Conservation (phyloP, 2,329 filamentous ascomycete genomes). For the Cercospora beticola region DNA sequence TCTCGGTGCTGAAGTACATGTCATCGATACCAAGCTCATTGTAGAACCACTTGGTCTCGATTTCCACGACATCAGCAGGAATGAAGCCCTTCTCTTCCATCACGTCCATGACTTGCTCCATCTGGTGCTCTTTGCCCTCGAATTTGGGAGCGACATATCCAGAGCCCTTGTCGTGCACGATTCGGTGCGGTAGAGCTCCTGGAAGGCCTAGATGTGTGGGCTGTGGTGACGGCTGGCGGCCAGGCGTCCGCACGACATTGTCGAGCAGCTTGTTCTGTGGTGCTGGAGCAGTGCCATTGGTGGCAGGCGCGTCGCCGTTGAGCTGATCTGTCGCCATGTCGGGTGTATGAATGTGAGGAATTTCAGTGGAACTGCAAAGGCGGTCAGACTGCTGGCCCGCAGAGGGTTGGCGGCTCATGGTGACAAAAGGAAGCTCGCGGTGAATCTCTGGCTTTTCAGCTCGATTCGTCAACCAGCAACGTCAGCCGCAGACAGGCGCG, state of each 20-base stretch:
- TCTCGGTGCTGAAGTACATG: conserved; percentile 94
- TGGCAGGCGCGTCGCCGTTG: conserved; percentile 6
- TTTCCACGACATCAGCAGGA: conserved; percentile 75
- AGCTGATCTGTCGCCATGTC: conserved; percentile 21
- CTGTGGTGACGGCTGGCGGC: conserved; percentile 77
- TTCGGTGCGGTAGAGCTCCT: conserved; percentile 49
- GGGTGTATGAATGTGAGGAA: background rate
- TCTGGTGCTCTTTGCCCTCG: conserved; percentile 87
- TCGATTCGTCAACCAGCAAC: background rate
- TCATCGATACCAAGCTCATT: conserved; percentile 96
- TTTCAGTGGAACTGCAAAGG: background rate
- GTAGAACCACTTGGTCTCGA: conserved; percentile 95
- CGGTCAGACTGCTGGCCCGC: background rate
- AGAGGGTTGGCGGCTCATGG: background rate
- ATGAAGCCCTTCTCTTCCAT: conserved; percentile 82
- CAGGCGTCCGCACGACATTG: conserved; percentile 52
- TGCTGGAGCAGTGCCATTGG: conserved; percentile 14
- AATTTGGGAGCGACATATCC: conserved; percentile 96
- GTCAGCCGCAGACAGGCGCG: background rate
- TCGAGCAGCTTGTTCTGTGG: conserved; percentile 58
- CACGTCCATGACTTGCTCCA: conserved; percentile 81
- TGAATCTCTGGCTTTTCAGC: conserved; percentile 6
- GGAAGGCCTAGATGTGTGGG: conserved; percentile 81
- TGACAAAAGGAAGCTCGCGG: conserved; percentile 4
- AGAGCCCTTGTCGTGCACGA: conserved; percentile 83